phyloP scores from a whole-genome alignment of 2,329 filamentous ascomycete genomes.

The Arachnomyces sp. region DNA sequence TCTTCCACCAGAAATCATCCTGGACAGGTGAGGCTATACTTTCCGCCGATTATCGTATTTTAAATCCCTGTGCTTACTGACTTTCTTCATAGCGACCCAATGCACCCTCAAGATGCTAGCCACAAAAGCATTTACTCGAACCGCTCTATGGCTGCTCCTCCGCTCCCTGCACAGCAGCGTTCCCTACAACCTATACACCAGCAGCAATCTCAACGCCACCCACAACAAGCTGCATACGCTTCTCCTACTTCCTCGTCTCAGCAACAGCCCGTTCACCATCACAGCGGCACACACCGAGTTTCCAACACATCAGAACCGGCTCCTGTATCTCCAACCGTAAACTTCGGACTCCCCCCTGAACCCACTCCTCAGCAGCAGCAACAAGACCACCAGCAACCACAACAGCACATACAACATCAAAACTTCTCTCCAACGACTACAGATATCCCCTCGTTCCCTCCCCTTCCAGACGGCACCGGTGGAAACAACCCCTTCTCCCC shows the following conservation, averaged over 20 bases:
- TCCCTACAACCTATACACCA: conserved; percentile 6
- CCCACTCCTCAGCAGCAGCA: conserved; percentile 10
- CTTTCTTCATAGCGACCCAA: conserved; percentile 6
- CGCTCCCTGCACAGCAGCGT: conserved; percentile 5
- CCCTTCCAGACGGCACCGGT: conserved; percentile 13
- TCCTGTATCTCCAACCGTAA: conserved; percentile 13
- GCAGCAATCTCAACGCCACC: not conserved
- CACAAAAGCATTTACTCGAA: conserved; percentile 8
- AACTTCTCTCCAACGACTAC: not conserved
- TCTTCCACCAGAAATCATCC: conserved; percentile 51
- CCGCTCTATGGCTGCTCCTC: conserved; percentile 5
- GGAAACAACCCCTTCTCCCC: conserved; percentile 34
- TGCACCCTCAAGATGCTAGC: conserved; percentile 6
- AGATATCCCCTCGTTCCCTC: conserved; percentile 9
- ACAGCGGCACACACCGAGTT: conserved; percentile 5
- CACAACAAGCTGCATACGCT: not conserved
- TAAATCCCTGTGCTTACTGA: not conserved
- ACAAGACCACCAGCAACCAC: conserved; percentile 12
- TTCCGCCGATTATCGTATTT: not conserved
- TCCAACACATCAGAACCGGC: not conserved
- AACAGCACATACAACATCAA: not conserved
- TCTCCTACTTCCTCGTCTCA: not conserved
- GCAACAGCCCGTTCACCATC: conserved; percentile 1
- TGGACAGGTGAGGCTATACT: conserved; percentile 43
- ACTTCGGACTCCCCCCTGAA: conserved; percentile 12